Base-by-base conservation (phyloP, 148 eudicot genomes). In the Amaranthus palmeri region DNA sequence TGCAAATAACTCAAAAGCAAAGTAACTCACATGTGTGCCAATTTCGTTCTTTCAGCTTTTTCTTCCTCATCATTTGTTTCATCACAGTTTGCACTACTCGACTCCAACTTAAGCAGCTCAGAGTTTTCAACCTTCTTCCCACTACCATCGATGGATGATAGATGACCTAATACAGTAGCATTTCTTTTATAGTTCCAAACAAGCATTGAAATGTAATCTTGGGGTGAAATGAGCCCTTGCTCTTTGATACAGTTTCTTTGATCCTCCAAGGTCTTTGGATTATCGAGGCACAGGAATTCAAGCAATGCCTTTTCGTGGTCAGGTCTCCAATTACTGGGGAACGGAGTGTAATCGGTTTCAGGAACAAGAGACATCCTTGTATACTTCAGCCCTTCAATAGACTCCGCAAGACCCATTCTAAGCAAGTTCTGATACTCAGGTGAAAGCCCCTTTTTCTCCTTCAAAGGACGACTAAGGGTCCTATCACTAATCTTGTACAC, bases 171-270 rank as follows among this genome's bases (percentile, higher is more conserved):
- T 61, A 58, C 45, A 56, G 54, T 77, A 62, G 84, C 88, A 76
- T 81, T 92, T 77, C 89, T 84, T 79, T 92, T 92, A 77, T 92
- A 92, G 78, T 90, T 92, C 98, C 98, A 92, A 58, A 92, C 98
- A 14, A 92, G 93, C 96, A 92, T 88, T 10, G 98, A 90, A 54
- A 88, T 67, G 73, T 80, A 90, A 84, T 87, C 96, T 77, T 92
- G 96, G 76, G 98, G 98, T 50, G 96, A 92, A 78, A 92, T 58
- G 54, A 92, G 78, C 18, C 98, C 98, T 74, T 88, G 80, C 75
- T 90, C 98, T 74, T 67, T 85, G 11, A 92, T 80, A 70, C 85
- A 85, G 47, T 62, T 73, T 12, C 72, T 73, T 61, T 90, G 89
- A 75, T 90, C 93, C 82, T 86, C 88, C 60, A 88, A 64, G 54